Evolutionary conservation across 148 eudicot species (phyloP), one percentile per base, ranked within the genome.

Genomic region (Heliosperma pusillum): DNA sequence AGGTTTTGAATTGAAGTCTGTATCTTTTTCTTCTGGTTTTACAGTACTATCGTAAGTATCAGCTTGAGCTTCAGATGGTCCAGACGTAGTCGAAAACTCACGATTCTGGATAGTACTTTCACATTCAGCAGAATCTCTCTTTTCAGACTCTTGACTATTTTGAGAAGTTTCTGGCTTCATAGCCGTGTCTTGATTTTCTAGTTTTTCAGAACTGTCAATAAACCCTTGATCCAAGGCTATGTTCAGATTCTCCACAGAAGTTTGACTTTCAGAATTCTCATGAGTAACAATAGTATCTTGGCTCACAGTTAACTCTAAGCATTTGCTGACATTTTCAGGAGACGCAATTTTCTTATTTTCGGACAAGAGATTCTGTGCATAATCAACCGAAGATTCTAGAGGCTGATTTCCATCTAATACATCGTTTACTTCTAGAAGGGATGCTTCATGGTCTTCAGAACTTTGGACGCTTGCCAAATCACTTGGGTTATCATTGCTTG

Each of bases 381-480:
- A 72, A 59, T 76, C 71, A 59, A 55, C 76, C 7, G 29, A 45
- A 66, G 63, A 72, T 61, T 61, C 52, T 20, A 10, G 15, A 59
- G 61, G 65, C 70, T 73, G 73, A 29, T 81, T 68, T 19, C 25
- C 55, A 9, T 69, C 44, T 20, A 78, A 17, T 21, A 40, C 30
- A 19, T 67, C 74, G 65, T 77, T 75, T 21, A 71, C 58, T 62
- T 84, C 67, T 25, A 66, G 29, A 73, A 59, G 58, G 59, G 78
- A 67, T 10, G 65, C 44, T 68, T 77, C 80, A 45, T 20, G 69
- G 19, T 60, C 78, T 20, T 25, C 77, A 66, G 76, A 68, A 29
- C 1, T 30, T 72, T 27, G 69, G 45, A 30, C 5, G 47, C 10
- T 58, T 17, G 26, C 42, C 67, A 45, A 26, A 75, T 75, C 72